Base-by-base conservation (phyloP, 2,329 filamentous ascomycete genomes). In the Colletotrichum sidae region DNA sequence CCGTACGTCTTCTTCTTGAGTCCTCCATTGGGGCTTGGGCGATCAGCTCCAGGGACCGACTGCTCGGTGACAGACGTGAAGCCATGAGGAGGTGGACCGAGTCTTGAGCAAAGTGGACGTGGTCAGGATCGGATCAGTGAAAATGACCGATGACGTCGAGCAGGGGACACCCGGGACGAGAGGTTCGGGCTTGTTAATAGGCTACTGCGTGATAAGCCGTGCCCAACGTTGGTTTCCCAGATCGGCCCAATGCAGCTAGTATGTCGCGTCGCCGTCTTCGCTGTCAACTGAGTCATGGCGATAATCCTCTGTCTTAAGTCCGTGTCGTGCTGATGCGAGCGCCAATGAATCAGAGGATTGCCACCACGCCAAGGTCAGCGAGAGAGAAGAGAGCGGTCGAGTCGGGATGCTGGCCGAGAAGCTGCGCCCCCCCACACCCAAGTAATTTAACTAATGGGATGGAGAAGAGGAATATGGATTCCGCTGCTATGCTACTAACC, bases 381-480 rank as follows among this genome's bases (percentile, higher is more conserved):
- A 17, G 15, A 17, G 15, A 17, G 15, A 17, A 17, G 2, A 17
- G 15, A 52, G 25, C 41, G 37, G 35, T 61, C 58, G 51, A 55
- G 57, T 55, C 37, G 35, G 25, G 25, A n/a, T 25, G 55, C 17
- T 44, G 9, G 38, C 50, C 11, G 8, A 15, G 35, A 39, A 6
- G 15, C 42, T 45, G 9, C 35, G n/a, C 49, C 61, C 50, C 12
- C 55, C 52, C 37, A 13, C 12, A 25, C 25, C 25, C 25, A 25
- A 5, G 4, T 25, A 25, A 5, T 25, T 5, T 5, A 25, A 25
- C 25, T 25, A 25, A 25, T 25, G 25, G 25, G 25, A 25, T 25
- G 25, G 25, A 7, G 15, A 25, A 15, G 8, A 35, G 61, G 61
- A 60, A 65, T 61, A 51, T 61, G 51, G 34, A 65, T 61, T 65